Base-by-base conservation (phyloP, 805 yeast genomes). In the Suhomyces tanzawaensis region DNA sequence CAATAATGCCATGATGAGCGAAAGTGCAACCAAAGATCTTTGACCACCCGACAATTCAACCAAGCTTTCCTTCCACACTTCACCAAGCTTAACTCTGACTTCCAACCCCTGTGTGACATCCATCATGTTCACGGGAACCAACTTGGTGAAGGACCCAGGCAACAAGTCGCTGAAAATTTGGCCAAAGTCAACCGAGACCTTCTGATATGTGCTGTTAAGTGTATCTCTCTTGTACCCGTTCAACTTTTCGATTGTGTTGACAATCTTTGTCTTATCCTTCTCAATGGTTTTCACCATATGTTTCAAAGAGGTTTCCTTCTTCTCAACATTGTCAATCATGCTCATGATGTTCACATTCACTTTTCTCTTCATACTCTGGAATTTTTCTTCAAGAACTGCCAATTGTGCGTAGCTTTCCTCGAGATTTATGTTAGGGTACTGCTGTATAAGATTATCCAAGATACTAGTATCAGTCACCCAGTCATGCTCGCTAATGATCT, bases 21-120 rank as follows among this genome's bases (percentile, higher is more conserved):
- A 86, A 40, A 93, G 67, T 0, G 99, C 99, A 46, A 91, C 86
- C 46, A 95, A 75, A 1, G 98, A 93, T 49, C 98, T 67, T 61
- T 93, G 99, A 14, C 99, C 99, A 40, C 99, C 99, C 5, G 96
- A 86, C 31, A 93, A 71, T 63, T 93, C 99, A 8, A 89, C 95
- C 44, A 93, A 72, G 53, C 95, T 85, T 50, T 90, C 96, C 57
- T 91, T 93, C 99, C 99, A 93, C 4, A 91, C 87, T 31, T 76
- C 80, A 3, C 99, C 99, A 12, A 93, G 68, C 55, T 85, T 81
- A 1, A 93, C 98, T 53, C 81, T 83, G 17, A 93, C 93, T 55
- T 87, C 95, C 12, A 93, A 69, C 14, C 99, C 99, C 48, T 84
- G 78, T 0, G 95, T 85, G 7, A 93, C 85, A 53, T 87, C 95